Base-by-base conservation (phyloP, 2,329 filamentous ascomycete species). In the Pyrenophora tritici-repentis region DNA sequence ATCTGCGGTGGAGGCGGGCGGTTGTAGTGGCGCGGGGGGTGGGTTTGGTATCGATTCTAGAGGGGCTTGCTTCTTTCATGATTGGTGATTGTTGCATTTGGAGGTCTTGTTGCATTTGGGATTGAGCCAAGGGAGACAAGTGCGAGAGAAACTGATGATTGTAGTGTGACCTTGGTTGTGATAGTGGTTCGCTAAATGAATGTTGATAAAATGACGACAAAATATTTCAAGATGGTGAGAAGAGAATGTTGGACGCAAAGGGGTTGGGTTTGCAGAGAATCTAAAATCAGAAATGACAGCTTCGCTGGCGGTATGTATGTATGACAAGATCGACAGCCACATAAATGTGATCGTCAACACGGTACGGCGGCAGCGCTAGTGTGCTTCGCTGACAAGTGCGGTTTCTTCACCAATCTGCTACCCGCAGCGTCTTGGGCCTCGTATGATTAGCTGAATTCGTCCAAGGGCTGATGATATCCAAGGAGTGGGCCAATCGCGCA, bases 321-420 rank as follows among this genome's bases (percentile, higher is more conserved):
- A 41, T 36, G 20, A 41, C 26, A 36, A 13, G 35, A 37, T 42
- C 45, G 45, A 34, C 26, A 48, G 33, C 39, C 29, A 51, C 36
- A 24, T 42, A 29, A 4, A 29, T 12, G 33, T 13, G 34, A 29
- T 26, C 44, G 49, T 52, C 16, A 48, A 32, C 31, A 33, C 49
- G 49, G 49, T 52, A 52, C 42, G 44, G 39, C 43, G 38, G 43
- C 49, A 18, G 16, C 49, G 26, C 49, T 52, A 52, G 44, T 18
- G 38, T 38, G 17, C 22, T 33, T 8, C 14, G n/a, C 40, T 12
- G 29, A 38, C 26, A 42, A 43, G 38, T 41, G 29, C 42, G 44
- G 16, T 38, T 38, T 47, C 20, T 41, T 42, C 38, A 35, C 39
- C 26, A 52, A 34, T 24, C 26, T 31, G 43, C 26, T 12, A 47